Base-by-base conservation (phyloP, 352 stramenopile species). In the Thraustochytrium aureum region DNA sequence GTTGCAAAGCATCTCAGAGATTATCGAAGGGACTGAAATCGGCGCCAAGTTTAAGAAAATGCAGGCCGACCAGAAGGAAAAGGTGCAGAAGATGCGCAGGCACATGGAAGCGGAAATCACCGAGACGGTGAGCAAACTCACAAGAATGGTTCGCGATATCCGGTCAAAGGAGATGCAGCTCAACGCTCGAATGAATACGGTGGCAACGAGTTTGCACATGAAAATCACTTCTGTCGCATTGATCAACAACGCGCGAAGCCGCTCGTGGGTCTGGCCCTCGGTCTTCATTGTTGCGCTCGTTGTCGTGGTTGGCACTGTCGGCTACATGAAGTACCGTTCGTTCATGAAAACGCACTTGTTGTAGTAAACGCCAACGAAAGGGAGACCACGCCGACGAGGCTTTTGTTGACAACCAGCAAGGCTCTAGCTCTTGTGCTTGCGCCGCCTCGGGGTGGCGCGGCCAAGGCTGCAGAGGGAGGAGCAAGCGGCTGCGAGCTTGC, bases 291-390 rank as follows among this genome's bases (percentile, higher is more conserved):
- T 79, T 26, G 62, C 35, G 42, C 62, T 74, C 32, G 20, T 69
- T 10, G 17, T 33, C 32, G 69, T 5, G 12, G n/a, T 79, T 45
- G 69, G 39, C 3, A 54, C 59, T 0, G 14, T 56, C 10, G 69
- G 69, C 10, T 79, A 79, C 50, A 64, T 20, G 26, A 79, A 79
- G 69, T 79, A 79, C 50, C 22, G 33, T 14, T 52, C 50, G 17
- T 79, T 42, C 59, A 79, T 79, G 69, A 79, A 79, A 39, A 72
- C 47, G 50, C 69, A 79, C 26, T 47, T 79, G 6, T 47, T 79
- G 14, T 79, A 50, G 43, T 66, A 22, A 56, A 17, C 26, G n/a
- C n/a, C n/a, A n/a, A n/a, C n/a, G n/a, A n/a, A n/a, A n/a, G n/a
- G n/a, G n/a, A n/a, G n/a, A n/a, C n/a, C n/a, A n/a, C n/a, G n/a